Base-by-base conservation (phyloP, 306 rosid genomes). In the Prunus campanulata region DNA sequence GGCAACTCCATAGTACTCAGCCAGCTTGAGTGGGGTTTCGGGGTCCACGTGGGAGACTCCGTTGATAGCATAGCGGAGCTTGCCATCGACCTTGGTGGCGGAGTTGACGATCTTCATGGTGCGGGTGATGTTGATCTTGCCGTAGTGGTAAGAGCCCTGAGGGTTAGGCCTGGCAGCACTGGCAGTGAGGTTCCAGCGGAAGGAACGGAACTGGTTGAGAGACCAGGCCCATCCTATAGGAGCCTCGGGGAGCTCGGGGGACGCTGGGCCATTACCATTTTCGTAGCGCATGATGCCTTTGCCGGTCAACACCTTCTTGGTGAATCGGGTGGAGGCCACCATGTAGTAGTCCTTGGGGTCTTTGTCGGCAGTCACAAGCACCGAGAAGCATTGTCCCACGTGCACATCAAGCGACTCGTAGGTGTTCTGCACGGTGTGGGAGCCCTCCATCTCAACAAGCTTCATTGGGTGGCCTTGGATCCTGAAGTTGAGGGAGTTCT, bases 111-210 rank as follows among this genome's bases (percentile, higher is more conserved):
- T 35, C 79, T 78, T 87, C 62, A 93, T 76, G 8, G 96, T 93
- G 4, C 96, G 89, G 11, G 90, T 86, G 18, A 93, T 93, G 71
- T 87, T 87, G 67, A 93, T 87, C 49, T 77, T 66, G 2, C 98
- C 96, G 19, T 93, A 93, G 47, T 89, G 90, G 80, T 81, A 93
- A 0, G 96, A 90, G 3, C 98, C 98, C 22, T 93, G 98, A 18
- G 98, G 98, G 51, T 93, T 93, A 10, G 97, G 98, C 78, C 97
- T 88, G 2, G 98, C 98, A n/a, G 98, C 98, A 48, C 90, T 87
- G 4, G 98, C 88, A 0, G 98, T 93, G 0, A 93, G 83, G 81
- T 93, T 93, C 98, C 97, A 93, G 0, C 90, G 89, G 64, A 89
- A 91, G 0, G 98, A 77, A 7, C 91, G 87, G 47, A 91, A 93